These are phyloP conservation scores for Botryotinia globosa DNA, from an alignment of 2,329 filamentous ascomycete genomes.

Conservation along the genomic window DNA sequence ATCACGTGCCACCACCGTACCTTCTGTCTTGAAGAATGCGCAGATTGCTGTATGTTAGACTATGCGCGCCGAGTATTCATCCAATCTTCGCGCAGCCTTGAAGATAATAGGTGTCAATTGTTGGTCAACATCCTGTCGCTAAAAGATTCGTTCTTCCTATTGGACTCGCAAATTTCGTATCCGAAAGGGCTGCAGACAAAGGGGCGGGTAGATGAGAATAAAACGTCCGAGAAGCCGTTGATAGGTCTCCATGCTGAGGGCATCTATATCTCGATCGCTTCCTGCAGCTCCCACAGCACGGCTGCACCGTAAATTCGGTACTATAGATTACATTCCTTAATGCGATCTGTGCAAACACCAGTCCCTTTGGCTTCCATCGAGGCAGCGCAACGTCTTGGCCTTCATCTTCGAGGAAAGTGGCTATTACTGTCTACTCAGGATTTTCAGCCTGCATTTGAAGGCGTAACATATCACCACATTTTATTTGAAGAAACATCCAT, in stretches of 20 bases:
- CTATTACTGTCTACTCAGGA: not conserved
- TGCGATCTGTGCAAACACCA: conserved; percentile 12
- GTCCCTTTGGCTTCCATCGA: conserved; percentile 9
- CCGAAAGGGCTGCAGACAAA: not conserved
- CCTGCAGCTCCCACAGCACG: not conserved
- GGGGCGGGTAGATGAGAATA: not conserved
- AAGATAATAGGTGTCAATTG: not conserved
- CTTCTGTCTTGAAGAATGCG: too few relatives aligned
- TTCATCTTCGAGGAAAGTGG: conserved; percentile 7
- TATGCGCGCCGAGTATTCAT: conserved; percentile 2
- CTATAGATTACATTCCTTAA: conserved; percentile 14
- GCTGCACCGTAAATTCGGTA: conserved; percentile 12
- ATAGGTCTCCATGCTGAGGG: not conserved
- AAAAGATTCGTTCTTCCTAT: not conserved
- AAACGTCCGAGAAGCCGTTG: conserved; percentile 1
- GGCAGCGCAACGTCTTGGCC: not conserved
- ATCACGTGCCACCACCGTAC: not conserved
- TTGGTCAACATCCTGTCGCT: not conserved
- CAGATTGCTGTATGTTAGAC: too few relatives aligned
- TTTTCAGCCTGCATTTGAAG: conserved; percentile 4
- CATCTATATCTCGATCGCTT: conserved; percentile 4
- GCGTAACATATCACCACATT: not conserved
- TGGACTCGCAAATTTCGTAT: not conserved
- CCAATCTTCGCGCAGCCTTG: conserved; percentile 7
- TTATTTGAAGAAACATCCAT: conserved; percentile 17